Conservation (phyloP, 2,329 filamentous ascomycete genomes). For the Rutstroemia sp. region DNA sequence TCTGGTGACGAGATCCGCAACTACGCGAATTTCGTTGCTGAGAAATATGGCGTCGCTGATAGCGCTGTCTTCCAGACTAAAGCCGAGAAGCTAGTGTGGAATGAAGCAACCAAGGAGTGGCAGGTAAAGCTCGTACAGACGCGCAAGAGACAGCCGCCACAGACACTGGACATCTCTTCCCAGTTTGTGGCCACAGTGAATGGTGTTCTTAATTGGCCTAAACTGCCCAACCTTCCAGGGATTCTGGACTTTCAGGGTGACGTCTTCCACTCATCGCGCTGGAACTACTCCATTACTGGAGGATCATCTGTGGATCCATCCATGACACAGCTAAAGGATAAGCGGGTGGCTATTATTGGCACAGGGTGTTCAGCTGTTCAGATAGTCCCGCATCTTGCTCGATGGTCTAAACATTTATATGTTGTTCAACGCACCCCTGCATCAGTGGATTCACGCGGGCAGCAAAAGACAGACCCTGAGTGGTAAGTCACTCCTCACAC, state of each 20-base stretch:
- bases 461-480: slow-evolving; percentile 23
- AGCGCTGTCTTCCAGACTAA: slow-evolving; percentile 8
- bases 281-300: slow-evolving; percentile 33
- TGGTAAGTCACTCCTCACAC: slow-evolving; percentile 28
- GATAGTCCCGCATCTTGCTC: slow-evolving; percentile 34
- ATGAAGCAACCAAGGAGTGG: slow-evolving; percentile 8
- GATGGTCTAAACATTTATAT: slow-evolving; percentile 42
- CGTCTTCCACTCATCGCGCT: slow-evolving; percentile 37
- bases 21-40: slow-evolving; percentile 38
- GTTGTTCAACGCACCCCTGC: slow-evolving; percentile 52
- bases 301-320: slow-evolving; percentile 16
- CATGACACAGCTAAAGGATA: slow-evolving; percentile 22
- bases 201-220: slow-evolving; percentile 22
- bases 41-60: slow-evolving; percentile 34
- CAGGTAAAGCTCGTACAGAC: slow-evolving; percentile 13
- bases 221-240: slow-evolving; percentile 37
- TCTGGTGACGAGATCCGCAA: slow-evolving; percentile 24
- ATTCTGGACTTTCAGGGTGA: slow-evolving; percentile 33
- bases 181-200: neutral
- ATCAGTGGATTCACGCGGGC: slow-evolving; percentile 33
- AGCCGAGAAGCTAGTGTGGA: slow-evolving; percentile 7
- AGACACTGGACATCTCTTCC: neutral
- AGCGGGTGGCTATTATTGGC: slow-evolving; percentile 24
- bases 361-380: slow-evolving; percentile 26
- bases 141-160: slow-evolving; percentile 16